These are phyloP conservation scores for Toxicodendron radicans DNA, from an alignment of 345 rosid species.

Conservation along the genomic window DNA sequence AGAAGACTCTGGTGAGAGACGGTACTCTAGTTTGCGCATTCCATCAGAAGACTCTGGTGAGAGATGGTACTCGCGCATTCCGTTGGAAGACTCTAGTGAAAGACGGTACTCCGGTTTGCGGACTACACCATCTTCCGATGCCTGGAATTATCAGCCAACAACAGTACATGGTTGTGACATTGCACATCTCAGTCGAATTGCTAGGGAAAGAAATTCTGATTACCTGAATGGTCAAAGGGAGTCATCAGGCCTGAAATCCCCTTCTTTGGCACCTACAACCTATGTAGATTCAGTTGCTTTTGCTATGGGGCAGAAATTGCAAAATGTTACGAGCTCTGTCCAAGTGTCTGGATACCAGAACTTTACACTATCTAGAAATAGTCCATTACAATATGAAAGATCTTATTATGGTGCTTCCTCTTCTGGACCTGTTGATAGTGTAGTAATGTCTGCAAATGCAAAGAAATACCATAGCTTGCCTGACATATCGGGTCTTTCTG, in stretches of 20 bases:
- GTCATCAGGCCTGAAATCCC: conserved; percentile 46
- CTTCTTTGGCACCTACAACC: conserved; percentile 48
- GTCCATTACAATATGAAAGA: conserved; percentile 51
- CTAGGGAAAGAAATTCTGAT: conserved; percentile 51
- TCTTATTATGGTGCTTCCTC: conserved; percentile 47
- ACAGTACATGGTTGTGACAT: conserved; percentile 78
- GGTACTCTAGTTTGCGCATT: no score
- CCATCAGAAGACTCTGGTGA: no score
- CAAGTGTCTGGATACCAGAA: conserved; percentile 67
- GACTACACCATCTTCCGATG: conserved; percentile 57
- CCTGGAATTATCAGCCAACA: conserved; percentile 70
- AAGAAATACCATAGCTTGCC: conserved; percentile 94
- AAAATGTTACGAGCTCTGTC: conserved; percentile 55
- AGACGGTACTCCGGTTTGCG: conserved; percentile 47
- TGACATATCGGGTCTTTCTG: conserved; percentile 71
- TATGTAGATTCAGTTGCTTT: conserved; percentile 54
- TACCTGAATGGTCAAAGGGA: conserved; percentile 55
- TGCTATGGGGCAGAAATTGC: conserved; percentile 62
- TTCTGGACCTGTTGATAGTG: conserved; percentile 43
- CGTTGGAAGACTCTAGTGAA: conserved; percentile 19
- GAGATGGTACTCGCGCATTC: conserved; percentile 32
- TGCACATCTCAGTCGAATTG: conserved; percentile 48
- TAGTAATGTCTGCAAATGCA: conserved; percentile 42
- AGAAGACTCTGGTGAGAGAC: conserved; percentile 28
- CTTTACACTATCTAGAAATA: conserved; percentile 51